These are phyloP conservation scores for Diplodia sapinea DNA, from an alignment of 2,329 filamentous ascomycete genomes.

Conservation along the genomic window DNA sequence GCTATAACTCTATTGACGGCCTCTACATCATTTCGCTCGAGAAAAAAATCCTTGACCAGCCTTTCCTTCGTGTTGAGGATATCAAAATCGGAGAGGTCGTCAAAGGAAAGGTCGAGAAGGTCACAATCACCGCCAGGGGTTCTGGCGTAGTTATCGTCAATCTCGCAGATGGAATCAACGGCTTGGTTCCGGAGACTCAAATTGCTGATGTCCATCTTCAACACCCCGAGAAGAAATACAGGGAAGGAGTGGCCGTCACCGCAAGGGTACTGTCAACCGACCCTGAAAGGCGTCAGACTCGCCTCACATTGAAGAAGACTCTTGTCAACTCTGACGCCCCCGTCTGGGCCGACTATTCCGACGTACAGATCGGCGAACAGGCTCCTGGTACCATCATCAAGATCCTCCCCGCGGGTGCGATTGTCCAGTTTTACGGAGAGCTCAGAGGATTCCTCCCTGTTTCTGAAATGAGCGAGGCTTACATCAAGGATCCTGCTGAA, in stretches of 20 bases:
- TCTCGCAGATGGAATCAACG: slow-evolving; percentile 83
- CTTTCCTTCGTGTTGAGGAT: slow-evolving; percentile 91
- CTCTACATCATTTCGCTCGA: slow-evolving; percentile 86
- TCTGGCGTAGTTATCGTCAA: slow-evolving; percentile 82
- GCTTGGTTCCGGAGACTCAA: slow-evolving; percentile 87
- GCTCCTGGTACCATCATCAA: slow-evolving; percentile 87
- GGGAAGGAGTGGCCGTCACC: slow-evolving; percentile 82
- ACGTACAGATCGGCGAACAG: slow-evolving; percentile 75
- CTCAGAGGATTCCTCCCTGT: slow-evolving; percentile 88
- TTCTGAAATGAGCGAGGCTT: slow-evolving; percentile 97
- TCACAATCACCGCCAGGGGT: slow-evolving; percentile 78
- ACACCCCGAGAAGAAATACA: slow-evolving; percentile 95
- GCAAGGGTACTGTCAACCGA: slow-evolving; percentile 84
- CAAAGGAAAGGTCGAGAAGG: slow-evolving; percentile 81
- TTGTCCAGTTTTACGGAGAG: slow-evolving; percentile 88
- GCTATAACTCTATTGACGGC: slow-evolving; percentile 87
- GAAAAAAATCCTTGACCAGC: slow-evolving; percentile 79
- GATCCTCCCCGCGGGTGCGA: slow-evolving; percentile 76
- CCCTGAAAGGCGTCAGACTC: slow-evolving; percentile 74
- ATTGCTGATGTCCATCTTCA: slow-evolving; percentile 86
- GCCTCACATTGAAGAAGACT: slow-evolving; percentile 92
- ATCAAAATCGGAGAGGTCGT: slow-evolving; percentile 80
- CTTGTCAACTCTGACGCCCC: slow-evolving; percentile 85
- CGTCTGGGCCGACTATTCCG: slow-evolving; percentile 79
- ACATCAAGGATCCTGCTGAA: slow-evolving; percentile 83